A percentile compares a stretch with the other conserved stretches of the same genome.
Conservation (phyloP, 108 stramenopile species). For the Craspedostauros australis region DNA sequence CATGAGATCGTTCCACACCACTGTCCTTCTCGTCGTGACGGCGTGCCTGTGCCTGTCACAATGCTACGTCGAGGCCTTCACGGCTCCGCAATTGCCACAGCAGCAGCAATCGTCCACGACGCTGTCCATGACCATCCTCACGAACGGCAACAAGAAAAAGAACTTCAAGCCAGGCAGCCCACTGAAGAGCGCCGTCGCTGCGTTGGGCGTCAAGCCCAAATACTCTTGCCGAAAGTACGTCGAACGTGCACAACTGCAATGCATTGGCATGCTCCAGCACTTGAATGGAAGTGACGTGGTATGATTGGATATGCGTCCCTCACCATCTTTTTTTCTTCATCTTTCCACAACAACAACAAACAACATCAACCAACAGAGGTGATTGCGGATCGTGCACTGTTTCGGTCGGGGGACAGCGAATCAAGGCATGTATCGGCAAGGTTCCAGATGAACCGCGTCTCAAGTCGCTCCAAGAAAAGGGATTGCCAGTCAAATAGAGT, state of each 20-base stretch:
- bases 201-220: constrained; percentile 76
- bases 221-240: constrained; percentile 78
- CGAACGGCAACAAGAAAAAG: constrained; percentile 62
- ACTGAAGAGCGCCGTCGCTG: constrained; percentile 50
- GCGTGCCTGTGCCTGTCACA: no score
- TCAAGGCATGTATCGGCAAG: constrained; percentile 78
- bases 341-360: not conserved
- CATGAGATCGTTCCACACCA: no score
- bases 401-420: constrained; percentile 63
- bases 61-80: no score
- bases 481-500: constrained; percentile 54
- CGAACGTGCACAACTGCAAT: not conserved
- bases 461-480: constrained; percentile 81
- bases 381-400: constrained; percentile 79
- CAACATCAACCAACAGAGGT: constrained; percentile 27
- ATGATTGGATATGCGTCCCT: no score
- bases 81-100: no score
- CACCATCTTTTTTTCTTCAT: not conserved
- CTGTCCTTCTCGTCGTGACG: no score
- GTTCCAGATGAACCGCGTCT: constrained; percentile 75
- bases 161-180: constrained; percentile 63
- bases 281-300: not conserved
- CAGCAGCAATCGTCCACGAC: not conserved
- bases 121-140: constrained; percentile 67
- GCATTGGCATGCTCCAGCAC: not conserved